Conservation (phyloP, 768 basidiomycete genomes). For the Xanthoconium purpureum region DNA sequence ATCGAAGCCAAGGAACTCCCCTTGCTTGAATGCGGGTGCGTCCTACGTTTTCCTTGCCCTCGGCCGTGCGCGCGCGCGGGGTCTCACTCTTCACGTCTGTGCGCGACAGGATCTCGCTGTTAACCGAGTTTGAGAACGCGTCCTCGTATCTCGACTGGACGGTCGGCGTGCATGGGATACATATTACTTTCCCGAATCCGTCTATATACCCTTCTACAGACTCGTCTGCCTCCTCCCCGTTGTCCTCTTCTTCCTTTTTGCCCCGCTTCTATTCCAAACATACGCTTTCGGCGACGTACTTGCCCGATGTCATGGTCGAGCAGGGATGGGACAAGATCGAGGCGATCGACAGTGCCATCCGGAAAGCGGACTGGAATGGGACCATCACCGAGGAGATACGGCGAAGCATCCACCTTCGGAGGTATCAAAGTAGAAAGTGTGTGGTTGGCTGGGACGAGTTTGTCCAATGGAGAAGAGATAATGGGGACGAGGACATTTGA, state of each 20-base stretch:
- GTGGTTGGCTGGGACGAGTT: constrained; percentile 75
- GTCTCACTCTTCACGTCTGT: too few species aligned
- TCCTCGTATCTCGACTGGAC: constrained; percentile 89
- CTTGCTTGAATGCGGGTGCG: constrained; percentile 80
- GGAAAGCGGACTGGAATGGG: constrained; percentile 89
- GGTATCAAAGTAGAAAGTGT: constrained; percentile 78
- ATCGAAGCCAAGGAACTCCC: constrained; percentile 77
- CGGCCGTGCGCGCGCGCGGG: not conserved
- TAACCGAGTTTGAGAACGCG: constrained; percentile 90
- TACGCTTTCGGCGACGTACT: constrained; percentile 80
- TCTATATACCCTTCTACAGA: constrained; percentile 46
- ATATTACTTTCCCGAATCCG: constrained; percentile 84
- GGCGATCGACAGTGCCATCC: constrained; percentile 86
- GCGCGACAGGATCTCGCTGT: constrained; percentile 71
- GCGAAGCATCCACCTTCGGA: constrained; percentile 67
- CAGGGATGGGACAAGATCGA: constrained; percentile 94
- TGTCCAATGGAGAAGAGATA: constrained; percentile 62
- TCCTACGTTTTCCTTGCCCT: not conserved
- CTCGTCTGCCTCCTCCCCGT: constrained; percentile 64
- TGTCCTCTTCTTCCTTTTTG: constrained; percentile 61
- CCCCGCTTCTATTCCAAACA: constrained; percentile 54
- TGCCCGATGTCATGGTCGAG: constrained; percentile 88
- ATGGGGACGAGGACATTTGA: constrained; percentile 38
- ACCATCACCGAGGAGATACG: constrained; percentile 79
- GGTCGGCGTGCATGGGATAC: constrained; percentile 87